Base-by-base conservation (phyloP, 2,329 filamentous ascomycete species). In the Sclerotinia trifoliorum region DNA sequence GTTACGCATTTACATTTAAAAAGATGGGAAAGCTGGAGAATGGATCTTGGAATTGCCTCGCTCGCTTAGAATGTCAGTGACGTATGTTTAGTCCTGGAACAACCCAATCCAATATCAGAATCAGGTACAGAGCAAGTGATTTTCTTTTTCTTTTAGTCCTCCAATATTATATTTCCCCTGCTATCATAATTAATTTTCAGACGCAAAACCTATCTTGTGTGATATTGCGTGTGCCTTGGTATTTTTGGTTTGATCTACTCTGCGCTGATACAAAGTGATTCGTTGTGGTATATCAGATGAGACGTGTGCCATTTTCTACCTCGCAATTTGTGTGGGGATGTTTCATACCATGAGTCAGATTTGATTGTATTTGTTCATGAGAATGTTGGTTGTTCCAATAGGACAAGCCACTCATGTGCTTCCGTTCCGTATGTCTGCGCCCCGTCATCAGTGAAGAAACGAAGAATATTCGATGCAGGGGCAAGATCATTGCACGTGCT, bases 391-490 rank as follows among this genome's bases (percentile, higher is more conserved):
- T 46, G 44, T 46, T 46, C 42, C 57, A 60, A n/a, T 17, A 61
- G 57, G 5, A 48, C 19, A 61, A 61, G 42, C 19, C 26, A 61
- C 58, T 17, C 35, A 35, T 49, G 57, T 32, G 35, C 44, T n/a
- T n/a, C n/a, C n/a, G n/a, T n/a, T 13, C 42, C 17, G 42, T 44
- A 48, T 32, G 42, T 11, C 46, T 60, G 48, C 55, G 32, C 35
- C n/a, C 65, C 24, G 68, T 61, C 42, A 13, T 24, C 35, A 29
- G 65, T 29, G 63, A 65, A 65, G 67, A 55, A 29, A 17, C 10
- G 61, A 51, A 52, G 66, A 68, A 52, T 21, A 65, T 51, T 56
- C 42, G 24, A 42, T 66, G 29, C 49, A 56, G 32, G 44, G 24
- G 15, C 13, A 35, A 5, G 32, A 32, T 17, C 19, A 49, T 35